Base-by-base conservation (phyloP, 805 yeast genomes). In the Cyberlindnera misumaiensis region DNA sequence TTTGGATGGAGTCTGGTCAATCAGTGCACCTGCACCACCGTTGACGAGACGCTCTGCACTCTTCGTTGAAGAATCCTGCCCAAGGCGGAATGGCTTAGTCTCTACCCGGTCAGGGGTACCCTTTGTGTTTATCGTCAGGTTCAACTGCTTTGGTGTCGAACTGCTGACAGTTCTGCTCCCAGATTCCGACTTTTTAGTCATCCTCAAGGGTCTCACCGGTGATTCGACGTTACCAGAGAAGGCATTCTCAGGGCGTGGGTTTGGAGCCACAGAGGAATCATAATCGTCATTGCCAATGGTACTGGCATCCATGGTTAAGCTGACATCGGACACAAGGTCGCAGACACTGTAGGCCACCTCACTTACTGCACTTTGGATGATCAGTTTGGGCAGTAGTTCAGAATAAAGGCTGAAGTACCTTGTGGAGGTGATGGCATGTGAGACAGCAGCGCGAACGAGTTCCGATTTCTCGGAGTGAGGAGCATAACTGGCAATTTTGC, bases 381-480 rank as follows among this genome's bases (percentile, higher is more conserved):
- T 72, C 15, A 82, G 62, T 38, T 70, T 72, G 1, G 96, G 96
- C 39, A 86, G 60, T 3, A 84, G 52, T n/a, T 70, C 68, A 4
- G 72, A 65, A 48, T 83, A 80, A 10, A 78, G 63, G 1, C 83
- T 75, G 57, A 67, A 83, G 53, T 86, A 85, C 51, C 96, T 70
- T 1, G 89, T 74, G 1, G 87, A 71, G 4, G 95, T 79, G 30
- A 90, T 75, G 1, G 80, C 73, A 59, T 83, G 87, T 13, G 88
- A 76, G 17, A 83, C 72, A 1, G 90, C 70, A 32, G 82, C 80
- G 40, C 80, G 74, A 4, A 84, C 67, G 17, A 75, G 52, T 32
- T 67, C 56, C 31, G 77, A 59, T 53, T 66, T 60, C 42, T 73
- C 67, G 41, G 67, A 51, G 38, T 56, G 56, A 5, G 55, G 48